phyloP scores from a whole-genome alignment of 1,284 basidiomycete genomes.

The Boletellus deceptivus region DNA sequence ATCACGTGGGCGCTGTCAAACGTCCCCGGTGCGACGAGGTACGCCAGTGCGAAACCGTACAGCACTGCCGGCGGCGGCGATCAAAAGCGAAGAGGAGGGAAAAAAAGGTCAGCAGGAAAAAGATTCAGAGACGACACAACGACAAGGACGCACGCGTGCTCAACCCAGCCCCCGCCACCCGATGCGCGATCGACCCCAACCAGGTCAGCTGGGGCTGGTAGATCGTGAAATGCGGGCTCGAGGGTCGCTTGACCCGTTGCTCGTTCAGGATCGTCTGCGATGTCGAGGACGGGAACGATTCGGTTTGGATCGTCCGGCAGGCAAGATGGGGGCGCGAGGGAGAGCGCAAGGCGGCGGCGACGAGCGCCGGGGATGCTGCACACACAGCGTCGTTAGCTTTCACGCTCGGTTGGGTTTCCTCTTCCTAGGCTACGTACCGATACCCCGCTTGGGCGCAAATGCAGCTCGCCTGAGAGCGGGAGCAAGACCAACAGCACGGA shows the following conservation, averaged over 20 bases:
- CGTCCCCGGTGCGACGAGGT: constrained; percentile 79
- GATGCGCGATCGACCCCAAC: constrained; percentile 82
- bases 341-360: no score
- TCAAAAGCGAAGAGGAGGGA: no score
- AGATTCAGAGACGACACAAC: no score
- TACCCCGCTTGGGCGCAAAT: constrained; percentile 41
- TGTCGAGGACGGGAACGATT: constrained; percentile 60
- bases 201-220: constrained; percentile 96
- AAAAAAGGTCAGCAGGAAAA: background rate
- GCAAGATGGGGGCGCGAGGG: no score
- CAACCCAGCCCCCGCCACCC: constrained; percentile 79
- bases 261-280: constrained; percentile 75
- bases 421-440: constrained; percentile 35
- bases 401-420: background rate
- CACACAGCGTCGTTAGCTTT: no score
- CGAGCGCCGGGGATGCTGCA: no score
- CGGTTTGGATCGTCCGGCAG: constrained; percentile 42
- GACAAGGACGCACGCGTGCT: constrained; percentile 58
- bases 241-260: constrained; percentile 84
- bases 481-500: constrained; percentile 52
- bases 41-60: constrained; percentile 87
- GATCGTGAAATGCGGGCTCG: constrained; percentile 91
- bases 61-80: constrained; percentile 52
- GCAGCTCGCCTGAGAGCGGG: constrained; percentile 52
- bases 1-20: constrained; percentile 81